Evolutionary conservation across 169 alveolate species (phyloP).

Genomic region (Plasmodium vivax): DNA sequence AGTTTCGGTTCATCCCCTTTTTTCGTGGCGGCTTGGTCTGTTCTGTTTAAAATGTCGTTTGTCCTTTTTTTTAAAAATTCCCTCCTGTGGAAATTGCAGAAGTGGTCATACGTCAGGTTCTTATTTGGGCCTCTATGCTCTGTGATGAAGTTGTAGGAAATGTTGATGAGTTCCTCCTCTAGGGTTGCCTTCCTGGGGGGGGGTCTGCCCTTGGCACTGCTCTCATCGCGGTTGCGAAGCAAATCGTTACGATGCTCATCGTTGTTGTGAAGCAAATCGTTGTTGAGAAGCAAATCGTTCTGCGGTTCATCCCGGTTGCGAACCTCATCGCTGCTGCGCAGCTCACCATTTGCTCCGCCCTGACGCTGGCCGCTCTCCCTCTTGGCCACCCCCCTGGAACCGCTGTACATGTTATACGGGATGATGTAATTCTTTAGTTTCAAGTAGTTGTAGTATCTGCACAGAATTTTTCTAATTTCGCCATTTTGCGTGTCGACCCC

Average conservation of each 20-base stretch:
- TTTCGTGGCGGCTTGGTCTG: background rate
- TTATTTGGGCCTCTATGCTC: slow-evolving; percentile 31
- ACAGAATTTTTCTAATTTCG: slow-evolving; percentile 16
- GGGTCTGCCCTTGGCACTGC: background rate
- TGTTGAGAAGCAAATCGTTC: background rate
- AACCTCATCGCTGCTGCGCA: background rate
- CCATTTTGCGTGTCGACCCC: background rate
- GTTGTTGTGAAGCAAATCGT: background rate
- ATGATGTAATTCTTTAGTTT: slow-evolving; percentile 48
- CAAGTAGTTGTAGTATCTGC: slow-evolving; percentile 29
- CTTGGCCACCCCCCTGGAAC: background rate
- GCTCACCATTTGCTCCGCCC: background rate
- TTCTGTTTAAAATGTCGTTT: background rate
- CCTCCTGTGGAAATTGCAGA: slow-evolving; percentile 29
- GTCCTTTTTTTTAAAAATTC: background rate
- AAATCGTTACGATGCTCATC: background rate
- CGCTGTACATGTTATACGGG: slow-evolving; percentile 27
- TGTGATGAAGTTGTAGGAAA: slow-evolving; percentile 30
- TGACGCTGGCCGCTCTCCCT: background rate
- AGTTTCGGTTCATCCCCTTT: background rate
- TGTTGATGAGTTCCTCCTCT: background rate
- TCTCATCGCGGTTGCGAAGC: background rate
- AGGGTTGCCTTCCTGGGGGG: background rate
- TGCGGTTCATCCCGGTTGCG: background rate
- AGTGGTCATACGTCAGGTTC: slow-evolving; percentile 8